Evolutionary conservation across 805 yeast genomes (phyloP).

Genomic region (Zygosaccharomyces bisporus): DNA sequence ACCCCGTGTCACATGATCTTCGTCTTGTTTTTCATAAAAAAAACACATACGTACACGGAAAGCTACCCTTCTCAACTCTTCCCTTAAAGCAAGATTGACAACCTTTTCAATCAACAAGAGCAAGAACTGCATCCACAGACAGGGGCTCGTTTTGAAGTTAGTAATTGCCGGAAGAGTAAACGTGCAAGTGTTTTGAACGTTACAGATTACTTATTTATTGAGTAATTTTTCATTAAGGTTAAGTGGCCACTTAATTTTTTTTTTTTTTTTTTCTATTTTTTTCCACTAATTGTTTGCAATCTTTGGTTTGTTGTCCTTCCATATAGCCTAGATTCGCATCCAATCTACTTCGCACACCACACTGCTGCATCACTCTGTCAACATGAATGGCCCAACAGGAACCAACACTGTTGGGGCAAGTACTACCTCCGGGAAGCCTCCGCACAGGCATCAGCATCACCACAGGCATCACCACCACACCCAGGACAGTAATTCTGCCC

Average conservation of each 20-base stretch:
- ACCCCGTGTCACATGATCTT: not conserved
- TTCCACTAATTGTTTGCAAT: not conserved
- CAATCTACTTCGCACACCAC: not conserved
- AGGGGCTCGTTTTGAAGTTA: not conserved
- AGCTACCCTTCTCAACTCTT: slow-evolving; percentile 2
- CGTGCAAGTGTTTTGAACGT: not conserved
- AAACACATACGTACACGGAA: slow-evolving; percentile 8
- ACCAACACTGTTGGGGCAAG: slow-evolving; percentile 9
- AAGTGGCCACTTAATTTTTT: no score
- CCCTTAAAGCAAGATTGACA: slow-evolving; percentile 6
- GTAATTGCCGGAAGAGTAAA: not conserved
- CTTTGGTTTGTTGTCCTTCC: not conserved
- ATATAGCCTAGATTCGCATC: not conserved
- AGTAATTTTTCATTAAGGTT: no score
- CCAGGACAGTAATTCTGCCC: slow-evolving; percentile 11
- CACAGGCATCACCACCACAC: slow-evolving; percentile 25
- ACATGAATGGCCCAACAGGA: slow-evolving; percentile 1
- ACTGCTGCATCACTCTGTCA: not conserved
- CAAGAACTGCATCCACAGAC: not conserved
- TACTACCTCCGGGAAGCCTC: slow-evolving; percentile 10
- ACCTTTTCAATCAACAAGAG: not conserved
- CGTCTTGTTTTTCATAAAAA: slow-evolving; percentile 1
- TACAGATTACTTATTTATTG: no score
- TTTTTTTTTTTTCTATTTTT: not conserved
- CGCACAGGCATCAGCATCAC: slow-evolving; percentile 18